Percentiles rank a stretch among this genome's conserved stretches.
phyloP scores from a whole-genome alignment of 176 grass and related monocot genomes.

The Secale cereale region DNA sequence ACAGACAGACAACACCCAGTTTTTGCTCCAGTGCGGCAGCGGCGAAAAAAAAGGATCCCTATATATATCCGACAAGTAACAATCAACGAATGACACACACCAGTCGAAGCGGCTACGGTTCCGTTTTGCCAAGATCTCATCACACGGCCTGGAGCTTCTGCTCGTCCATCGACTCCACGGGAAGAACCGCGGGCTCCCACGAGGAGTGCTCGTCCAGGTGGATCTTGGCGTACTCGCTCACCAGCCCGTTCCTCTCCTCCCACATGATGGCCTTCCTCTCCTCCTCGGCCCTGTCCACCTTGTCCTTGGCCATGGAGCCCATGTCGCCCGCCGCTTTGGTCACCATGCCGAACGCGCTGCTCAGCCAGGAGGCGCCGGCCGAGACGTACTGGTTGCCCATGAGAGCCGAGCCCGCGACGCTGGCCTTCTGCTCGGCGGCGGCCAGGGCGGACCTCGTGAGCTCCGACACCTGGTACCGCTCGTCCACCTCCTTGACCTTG shows the following conservation, averaged over 20 bases:
- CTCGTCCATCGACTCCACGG: conserved; percentile 71
- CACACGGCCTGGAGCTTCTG: conserved; percentile 66
- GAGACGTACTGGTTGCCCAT: conserved; percentile 87
- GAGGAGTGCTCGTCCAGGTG: conserved; percentile 73
- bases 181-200: conserved; percentile 68
- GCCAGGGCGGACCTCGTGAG: conserved; percentile 70
- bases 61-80: conserved; percentile 31
- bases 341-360: conserved; percentile 67
- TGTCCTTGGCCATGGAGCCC: conserved; percentile 75
- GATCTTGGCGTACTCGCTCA: conserved; percentile 74
- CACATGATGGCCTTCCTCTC: conserved; percentile 78
- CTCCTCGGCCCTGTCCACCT: conserved; percentile 81
- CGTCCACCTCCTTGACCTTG: conserved; percentile 86
- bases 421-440: conserved; percentile 82
- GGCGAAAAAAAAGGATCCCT: conserved; percentile 31
- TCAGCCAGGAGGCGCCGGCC: conserved; percentile 80
- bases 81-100: conserved; percentile 26
- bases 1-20: background rate
- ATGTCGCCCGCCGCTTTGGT: conserved; percentile 78
- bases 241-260: conserved; percentile 70
- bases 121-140: conserved; percentile 25
- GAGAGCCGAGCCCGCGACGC: conserved; percentile 60
- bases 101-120: background rate
- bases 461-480: conserved; percentile 76
- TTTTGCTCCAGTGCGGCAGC: background rate